These are phyloP conservation scores for Solanum peruvianum DNA, from an alignment of 257 asterid genomes.

Conservation along the genomic window DNA sequence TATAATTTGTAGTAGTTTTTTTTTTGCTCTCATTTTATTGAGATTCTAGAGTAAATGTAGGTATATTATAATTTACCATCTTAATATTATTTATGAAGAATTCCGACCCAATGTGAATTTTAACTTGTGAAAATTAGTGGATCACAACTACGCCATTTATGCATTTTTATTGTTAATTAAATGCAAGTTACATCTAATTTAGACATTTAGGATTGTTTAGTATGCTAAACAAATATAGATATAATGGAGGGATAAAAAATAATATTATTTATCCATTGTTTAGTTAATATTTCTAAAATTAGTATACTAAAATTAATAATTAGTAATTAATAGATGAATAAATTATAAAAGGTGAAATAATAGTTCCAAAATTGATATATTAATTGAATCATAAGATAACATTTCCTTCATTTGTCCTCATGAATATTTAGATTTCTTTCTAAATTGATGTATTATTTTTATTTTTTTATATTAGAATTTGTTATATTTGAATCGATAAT, in stretches of 20 bases:
- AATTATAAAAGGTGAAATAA: no score
- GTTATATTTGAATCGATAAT: no score
- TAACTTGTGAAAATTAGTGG: background rate
- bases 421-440: no score
- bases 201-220: no score
- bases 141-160: background rate
- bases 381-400: no score
- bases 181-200: background rate
- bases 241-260: background rate
- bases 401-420: background rate
- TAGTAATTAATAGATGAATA: no score
- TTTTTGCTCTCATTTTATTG: background rate
- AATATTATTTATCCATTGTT: background rate
- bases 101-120: background rate
- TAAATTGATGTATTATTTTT: no score
- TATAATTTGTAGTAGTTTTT: background rate
- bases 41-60: background rate
- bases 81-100: no score
- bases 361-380: no score
- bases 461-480: no score
- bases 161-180: background rate
- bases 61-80: background rate
- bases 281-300: no score
- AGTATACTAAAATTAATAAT: no score
- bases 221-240: background rate